These are phyloP conservation scores for Termitomyces sp. DNA, from an alignment of 768 basidiomycete genomes.

Conservation along the genomic window DNA sequence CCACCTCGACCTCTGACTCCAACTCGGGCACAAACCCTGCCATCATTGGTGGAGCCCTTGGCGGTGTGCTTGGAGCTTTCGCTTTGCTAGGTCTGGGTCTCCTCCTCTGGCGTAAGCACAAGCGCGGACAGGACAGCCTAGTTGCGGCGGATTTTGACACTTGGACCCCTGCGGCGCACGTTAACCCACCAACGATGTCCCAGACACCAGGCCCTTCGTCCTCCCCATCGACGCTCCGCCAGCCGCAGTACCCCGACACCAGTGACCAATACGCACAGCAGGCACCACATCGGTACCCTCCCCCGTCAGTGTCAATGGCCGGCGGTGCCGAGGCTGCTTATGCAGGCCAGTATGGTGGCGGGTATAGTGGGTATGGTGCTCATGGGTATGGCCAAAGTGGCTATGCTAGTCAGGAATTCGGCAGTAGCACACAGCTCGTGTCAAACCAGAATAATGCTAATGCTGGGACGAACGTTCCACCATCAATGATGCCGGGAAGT, in stretches of 20 bases:
- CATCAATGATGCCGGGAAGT: slow-evolving; percentile 1
- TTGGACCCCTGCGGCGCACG: slow-evolving; percentile 10
- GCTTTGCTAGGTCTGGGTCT: slow-evolving; percentile 2
- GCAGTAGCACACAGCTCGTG: slow-evolving; percentile 10
- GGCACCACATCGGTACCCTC: slow-evolving; percentile 11
- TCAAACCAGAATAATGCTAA: not conserved
- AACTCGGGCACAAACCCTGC: slow-evolving; percentile 1
- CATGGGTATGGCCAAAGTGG: not conserved
- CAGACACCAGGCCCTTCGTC: not conserved
- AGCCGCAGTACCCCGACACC: not conserved
- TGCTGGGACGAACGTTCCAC: not conserved
- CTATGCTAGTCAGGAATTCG: slow-evolving; percentile 1
- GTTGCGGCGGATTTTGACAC: slow-evolving; percentile 9
- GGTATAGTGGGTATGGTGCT: not conserved
- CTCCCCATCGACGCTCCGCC: not conserved
- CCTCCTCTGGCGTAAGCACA: slow-evolving; percentile 8
- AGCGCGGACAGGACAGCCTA: not conserved
- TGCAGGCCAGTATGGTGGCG: not conserved
- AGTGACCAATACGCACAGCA: slow-evolving; percentile 6
- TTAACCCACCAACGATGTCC: not conserved
- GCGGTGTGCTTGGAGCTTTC: slow-evolving; percentile 9
- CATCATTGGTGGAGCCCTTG: slow-evolving; percentile 10
- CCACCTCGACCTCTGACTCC: not conserved
- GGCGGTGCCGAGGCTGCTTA: not conserved
- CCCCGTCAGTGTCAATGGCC: slow-evolving; percentile 2